Percentiles rank a stretch among this genome's conserved stretches.
Conservation (phyloP, 2,329 filamentous ascomycete genomes). For the Pleomassaria siparia region DNA sequence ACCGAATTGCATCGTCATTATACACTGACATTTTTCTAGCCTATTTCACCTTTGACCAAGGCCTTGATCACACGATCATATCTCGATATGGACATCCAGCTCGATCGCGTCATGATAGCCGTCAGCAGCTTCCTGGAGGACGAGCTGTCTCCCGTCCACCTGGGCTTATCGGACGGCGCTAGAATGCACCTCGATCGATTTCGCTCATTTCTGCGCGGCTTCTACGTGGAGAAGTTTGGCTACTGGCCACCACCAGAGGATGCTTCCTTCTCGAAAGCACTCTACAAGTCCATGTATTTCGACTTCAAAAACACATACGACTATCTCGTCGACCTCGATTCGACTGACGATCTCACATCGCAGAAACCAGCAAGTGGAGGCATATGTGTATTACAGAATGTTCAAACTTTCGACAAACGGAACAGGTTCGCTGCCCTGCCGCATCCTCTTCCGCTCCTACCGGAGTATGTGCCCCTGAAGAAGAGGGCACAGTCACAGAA, state of each 20-base stretch:
- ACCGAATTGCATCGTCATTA: background rate
- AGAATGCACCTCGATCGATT: conserved; percentile 73
- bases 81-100: conserved; percentile 65
- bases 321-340: conserved; percentile 66
- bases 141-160: conserved; percentile 65
- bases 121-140: conserved; percentile 70
- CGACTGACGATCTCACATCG: conserved; percentile 52
- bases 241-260: conserved; percentile 67
- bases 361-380: conserved; percentile 63
- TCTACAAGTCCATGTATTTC: conserved; percentile 63
- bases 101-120: conserved; percentile 60
- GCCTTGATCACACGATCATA: conserved; percentile 65
- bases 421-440: conserved; percentile 62
- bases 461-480: conserved; percentile 42
- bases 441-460: conserved; percentile 69
- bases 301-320: conserved; percentile 74
- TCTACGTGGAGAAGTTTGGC: conserved; percentile 68
- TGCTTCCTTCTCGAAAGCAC: conserved; percentile 57
- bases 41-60: conserved; percentile 55
- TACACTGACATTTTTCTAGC: conserved; percentile 21
- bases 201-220: conserved; percentile 65
- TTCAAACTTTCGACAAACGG: conserved; percentile 66
- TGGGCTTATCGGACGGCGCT: conserved; percentile 64
- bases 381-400: conserved; percentile 68
- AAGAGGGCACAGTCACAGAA: conserved; percentile 35